Base-by-base conservation (phyloP, 306 rosid species). In the Trifolium subterraneum region DNA sequence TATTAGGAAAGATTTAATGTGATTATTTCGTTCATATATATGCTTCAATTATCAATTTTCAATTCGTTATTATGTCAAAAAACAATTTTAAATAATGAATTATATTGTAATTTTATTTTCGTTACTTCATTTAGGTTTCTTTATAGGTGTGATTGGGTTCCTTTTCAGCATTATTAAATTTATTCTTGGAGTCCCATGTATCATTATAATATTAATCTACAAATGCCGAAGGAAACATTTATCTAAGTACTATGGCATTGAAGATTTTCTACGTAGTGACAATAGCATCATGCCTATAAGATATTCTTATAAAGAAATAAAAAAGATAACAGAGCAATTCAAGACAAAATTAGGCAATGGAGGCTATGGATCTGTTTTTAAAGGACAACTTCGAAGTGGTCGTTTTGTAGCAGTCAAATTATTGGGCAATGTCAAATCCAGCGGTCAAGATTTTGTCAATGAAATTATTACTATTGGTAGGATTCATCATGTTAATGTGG, bases 221-320 rank as follows among this genome's bases (percentile, higher is more conserved):
- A 81, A 55, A 44, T 75, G 84, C 64, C 55, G 70, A 42, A 48
- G 48, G 0, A 75, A 44, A 15, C 81, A 81, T 75, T 42, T 70
- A 23, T 81, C 84, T 0, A 8, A 51, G 45, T 81, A 69, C 3
- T 45, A 70, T 3, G 3, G 3, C 51, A 51, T 80, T 3, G 84
- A 80, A 70, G 64, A 62, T 54, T 75, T 68, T 75, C 68, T 80
- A 14, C 10, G 19, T 8, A n/a, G 44, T 61, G 44, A 61, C 13
- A 31, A 61, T 31, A 31, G 8, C 7, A 31, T 61, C 39, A 61
- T 61, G 14, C 67, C 67, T 2, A 2, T 31, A 8, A 61, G 66
- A 5, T 61, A 61, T 22, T 61, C 66, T 61, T 61, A 61, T 1
- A 15, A 10, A 61, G 66, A 61, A 2, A 61, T 61, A 16, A 61